Conservation (phyloP, 768 basidiomycete genomes). For the Mycena indigotica region DNA sequence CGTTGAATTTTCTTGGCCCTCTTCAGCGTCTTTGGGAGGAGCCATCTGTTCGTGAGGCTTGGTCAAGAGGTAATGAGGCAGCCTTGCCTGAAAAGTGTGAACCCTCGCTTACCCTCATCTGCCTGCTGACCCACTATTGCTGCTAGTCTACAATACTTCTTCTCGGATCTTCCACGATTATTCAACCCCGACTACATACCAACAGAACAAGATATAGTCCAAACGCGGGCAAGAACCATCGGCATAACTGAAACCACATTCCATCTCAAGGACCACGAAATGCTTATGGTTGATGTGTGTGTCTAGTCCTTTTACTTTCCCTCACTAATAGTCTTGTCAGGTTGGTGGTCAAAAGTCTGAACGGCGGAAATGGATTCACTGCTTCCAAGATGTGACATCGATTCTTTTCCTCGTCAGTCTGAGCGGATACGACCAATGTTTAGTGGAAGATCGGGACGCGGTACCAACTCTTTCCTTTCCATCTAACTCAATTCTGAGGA, state of each 20-base stretch:
- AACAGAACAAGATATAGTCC: constrained; percentile 85
- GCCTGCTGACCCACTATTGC: not conserved
- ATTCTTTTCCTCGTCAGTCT: constrained; percentile 90
- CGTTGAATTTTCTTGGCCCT: constrained; percentile 63
- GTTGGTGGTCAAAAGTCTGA: constrained; percentile 90
- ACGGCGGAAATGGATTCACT: constrained; percentile 91
- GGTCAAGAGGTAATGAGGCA: constrained; percentile 83
- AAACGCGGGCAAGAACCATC: constrained; percentile 82
- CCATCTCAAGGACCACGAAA: constrained; percentile 72
- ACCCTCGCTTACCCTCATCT: not conserved
- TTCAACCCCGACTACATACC: constrained; percentile 76
- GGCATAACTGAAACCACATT: constrained; percentile 92
- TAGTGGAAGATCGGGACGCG: constrained; percentile 89
- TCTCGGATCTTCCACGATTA: constrained; percentile 73
- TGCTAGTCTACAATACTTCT: constrained; percentile 73
- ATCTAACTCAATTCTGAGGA: constrained; percentile 3
- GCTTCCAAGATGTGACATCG: constrained; percentile 91
- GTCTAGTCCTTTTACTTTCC: constrained; percentile 30
- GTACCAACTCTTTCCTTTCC: constrained; percentile 43
- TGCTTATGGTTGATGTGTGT: constrained; percentile 90
- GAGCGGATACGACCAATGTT: constrained; percentile 90
- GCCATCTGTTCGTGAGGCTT: constrained; percentile 72
- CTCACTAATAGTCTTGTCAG: not conserved
- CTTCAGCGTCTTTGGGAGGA: constrained; percentile 79
- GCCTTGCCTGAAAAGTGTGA: constrained; percentile 88